Evolutionary conservation across 257 asterid genomes (phyloP).

Genomic region (Plantago elongata): DNA sequence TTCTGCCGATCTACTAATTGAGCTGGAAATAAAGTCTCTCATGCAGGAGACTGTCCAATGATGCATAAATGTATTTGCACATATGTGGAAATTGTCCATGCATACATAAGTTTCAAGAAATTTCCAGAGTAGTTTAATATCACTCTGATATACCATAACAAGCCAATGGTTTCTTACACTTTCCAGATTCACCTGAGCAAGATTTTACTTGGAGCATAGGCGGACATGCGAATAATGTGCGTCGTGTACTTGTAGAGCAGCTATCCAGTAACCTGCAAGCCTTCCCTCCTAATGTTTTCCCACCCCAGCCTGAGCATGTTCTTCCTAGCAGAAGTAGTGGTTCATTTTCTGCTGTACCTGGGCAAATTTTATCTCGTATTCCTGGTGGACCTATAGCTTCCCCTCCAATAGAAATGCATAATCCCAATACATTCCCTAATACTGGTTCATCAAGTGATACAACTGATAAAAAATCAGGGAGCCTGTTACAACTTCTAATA

Average conservation of each 20-base stretch:
- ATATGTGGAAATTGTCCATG: too few relatives aligned
- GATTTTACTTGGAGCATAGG: neutral
- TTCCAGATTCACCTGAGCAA: conserved; percentile 5
- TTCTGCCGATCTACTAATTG: neutral
- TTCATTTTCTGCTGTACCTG: conserved; percentile 69
- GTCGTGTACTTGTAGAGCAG: conserved; percentile 5
- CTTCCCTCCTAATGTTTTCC: conserved; percentile 31
- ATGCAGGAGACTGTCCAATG: too few relatives aligned
- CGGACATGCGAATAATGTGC: neutral
- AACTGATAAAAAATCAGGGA: conserved; percentile 23
- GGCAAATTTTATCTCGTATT: conserved; percentile 26
- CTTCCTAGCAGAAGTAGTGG: conserved; percentile 84
- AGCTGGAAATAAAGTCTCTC: neutral
- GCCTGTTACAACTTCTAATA: conserved; percentile 38
- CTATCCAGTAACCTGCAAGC: conserved; percentile 49
- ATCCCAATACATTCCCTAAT: conserved; percentile 18
- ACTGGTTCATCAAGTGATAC: conserved; percentile 22
- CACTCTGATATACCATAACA: neutral
- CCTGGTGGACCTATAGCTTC: conserved; percentile 19
- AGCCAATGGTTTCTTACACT: neutral
- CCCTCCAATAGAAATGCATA: conserved; percentile 19
- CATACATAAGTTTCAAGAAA: too few relatives aligned
- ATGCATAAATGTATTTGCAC: too few relatives aligned
- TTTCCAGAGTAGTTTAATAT: neutral
- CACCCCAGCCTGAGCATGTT: conserved; percentile 29